Evolutionary conservation across 1,284 basidiomycete genomes (phyloP), one percentile per base, ranked within the genome.

Genomic region (Taiwanofungus camphoratus): DNA sequence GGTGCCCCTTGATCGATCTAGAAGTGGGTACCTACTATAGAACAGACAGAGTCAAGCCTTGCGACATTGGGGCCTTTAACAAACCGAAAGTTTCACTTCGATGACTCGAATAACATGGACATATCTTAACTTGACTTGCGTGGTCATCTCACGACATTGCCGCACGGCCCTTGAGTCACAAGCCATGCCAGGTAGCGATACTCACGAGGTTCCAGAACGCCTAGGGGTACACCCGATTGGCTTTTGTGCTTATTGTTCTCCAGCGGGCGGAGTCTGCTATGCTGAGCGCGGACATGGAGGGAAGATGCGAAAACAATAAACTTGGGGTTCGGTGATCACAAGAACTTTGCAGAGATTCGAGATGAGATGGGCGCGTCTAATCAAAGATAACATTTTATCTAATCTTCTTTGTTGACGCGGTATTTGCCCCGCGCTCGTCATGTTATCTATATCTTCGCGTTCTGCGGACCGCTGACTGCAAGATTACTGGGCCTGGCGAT

Each of bases 341-440:
- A 30, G 37, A 18, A 24, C 22, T 31, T 29, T 23, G 31, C 26
- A 21, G 20, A 8, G 32, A 16, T 16, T 12, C 32, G 32, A 26
- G 16, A 18, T 31, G 24, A 36, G 21, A 21, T 24, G 36, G 29
- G 39, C 42, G 42, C 35, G 36, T 38, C n/a, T n/a, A n/a, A n/a
- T n/a, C n/a, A n/a, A n/a, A n/a, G n/a, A n/a, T n/a, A n/a, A n/a
- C 19, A 20, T 23, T n/a, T 12, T 36, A 43, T 37, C 41, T 39
- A 32, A 44, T 44, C 42, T 23, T 21, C 16, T 26, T 34, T 44
- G 30, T 44, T 39, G 22, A 45, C 43, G 43, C 43, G 43, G 39
- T 30, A 19, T 39, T 29, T 39, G 26, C 26, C 36, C 37, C 7
- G 15, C 19, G 36, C 26, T n/a, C n/a, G n/a, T n/a, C n/a, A n/a